phyloP scores from a whole-genome alignment of 2,329 filamentous ascomycete genomes.

The Cladorrhinum sp. region DNA sequence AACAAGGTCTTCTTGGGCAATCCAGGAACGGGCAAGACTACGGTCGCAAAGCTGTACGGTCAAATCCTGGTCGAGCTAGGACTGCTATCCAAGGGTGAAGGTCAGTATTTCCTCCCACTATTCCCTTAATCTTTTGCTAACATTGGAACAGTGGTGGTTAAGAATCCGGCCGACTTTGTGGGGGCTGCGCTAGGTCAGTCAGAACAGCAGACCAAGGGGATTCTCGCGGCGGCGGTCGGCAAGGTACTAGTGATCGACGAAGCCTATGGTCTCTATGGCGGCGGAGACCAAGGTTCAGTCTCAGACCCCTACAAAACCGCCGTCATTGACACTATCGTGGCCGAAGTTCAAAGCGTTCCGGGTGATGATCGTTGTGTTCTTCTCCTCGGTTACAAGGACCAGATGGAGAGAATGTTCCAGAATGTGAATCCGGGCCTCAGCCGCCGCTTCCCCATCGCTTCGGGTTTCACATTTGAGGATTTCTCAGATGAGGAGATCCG shows the following conservation, averaged over 20 bases:
- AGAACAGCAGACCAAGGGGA: slow-evolving; percentile 68
- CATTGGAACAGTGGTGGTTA: slow-evolving; percentile 53
- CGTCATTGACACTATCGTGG: slow-evolving; percentile 71
- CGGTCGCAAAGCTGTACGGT: slow-evolving; percentile 70
- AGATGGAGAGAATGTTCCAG: slow-evolving; percentile 72
- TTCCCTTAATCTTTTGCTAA: not conserved
- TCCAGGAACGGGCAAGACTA: slow-evolving; percentile 75
- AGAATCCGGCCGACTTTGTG: slow-evolving; percentile 72
- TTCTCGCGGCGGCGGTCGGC: slow-evolving; percentile 62
- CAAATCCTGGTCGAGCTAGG: slow-evolving; percentile 66
- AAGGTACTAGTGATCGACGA: slow-evolving; percentile 82
- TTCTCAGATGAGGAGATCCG: slow-evolving; percentile 58
- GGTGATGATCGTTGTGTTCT: slow-evolving; percentile 72
- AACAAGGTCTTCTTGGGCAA: slow-evolving; percentile 69
- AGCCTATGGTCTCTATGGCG: slow-evolving; percentile 63
- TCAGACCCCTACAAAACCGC: slow-evolving; percentile 54
- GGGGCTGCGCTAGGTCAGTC: slow-evolving; percentile 62
- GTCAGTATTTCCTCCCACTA: slow-evolving; percentile 35
- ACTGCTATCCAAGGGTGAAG: slow-evolving; percentile 64
- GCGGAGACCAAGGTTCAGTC: slow-evolving; percentile 29
- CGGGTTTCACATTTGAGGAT: slow-evolving; percentile 67
- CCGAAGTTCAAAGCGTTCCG: slow-evolving; percentile 66
- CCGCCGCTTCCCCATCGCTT: slow-evolving; percentile 61
- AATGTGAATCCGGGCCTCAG: slow-evolving; percentile 68
- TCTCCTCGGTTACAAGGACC: slow-evolving; percentile 65